phyloP scores from a whole-genome alignment of 2,329 filamentous ascomycete species.

The Penicillium sp. region DNA sequence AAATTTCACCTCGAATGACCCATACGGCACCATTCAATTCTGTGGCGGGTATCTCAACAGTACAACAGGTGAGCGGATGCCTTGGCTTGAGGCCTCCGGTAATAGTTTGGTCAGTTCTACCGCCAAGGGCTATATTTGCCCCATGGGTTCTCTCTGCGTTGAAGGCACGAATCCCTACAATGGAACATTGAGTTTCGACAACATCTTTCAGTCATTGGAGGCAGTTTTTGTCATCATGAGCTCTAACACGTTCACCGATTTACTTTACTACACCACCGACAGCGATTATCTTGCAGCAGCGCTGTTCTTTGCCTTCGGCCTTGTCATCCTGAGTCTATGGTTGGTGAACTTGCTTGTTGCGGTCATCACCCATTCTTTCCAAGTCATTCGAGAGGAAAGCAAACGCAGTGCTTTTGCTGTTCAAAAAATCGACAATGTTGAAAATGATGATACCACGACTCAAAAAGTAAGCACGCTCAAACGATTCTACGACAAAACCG shows the following conservation, averaged over 20 bases:
- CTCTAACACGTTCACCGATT: slow-evolving; percentile 91
- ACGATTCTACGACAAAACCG: slow-evolving; percentile 70
- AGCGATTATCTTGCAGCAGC: slow-evolving; percentile 88
- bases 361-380: slow-evolving; percentile 97
- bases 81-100: slow-evolving; percentile 67
- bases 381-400: slow-evolving; percentile 96
- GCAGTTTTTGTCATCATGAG: slow-evolving; percentile 98
- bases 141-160: slow-evolving; percentile 77
- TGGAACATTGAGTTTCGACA: slow-evolving; percentile 89
- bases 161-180: slow-evolving; percentile 78
- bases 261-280: slow-evolving; percentile 91
- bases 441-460: slow-evolving; percentile 37
- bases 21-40: slow-evolving; percentile 68
- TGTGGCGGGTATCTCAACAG: slow-evolving; percentile 80
- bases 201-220: slow-evolving; percentile 87
- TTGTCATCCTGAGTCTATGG: slow-evolving; percentile 95
- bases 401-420: slow-evolving; percentile 89
- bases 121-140: slow-evolving; percentile 84
- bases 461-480: slow-evolving; percentile 58
- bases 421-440: slow-evolving; percentile 59
- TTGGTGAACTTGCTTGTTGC: slow-evolving; percentile 92
- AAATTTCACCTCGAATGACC: slow-evolving; percentile 45
- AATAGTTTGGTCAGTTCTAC: slow-evolving; percentile 50
- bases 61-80: slow-evolving; percentile 56
- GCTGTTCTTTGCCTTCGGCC: slow-evolving; percentile 69